A percentile compares a stretch with the other conserved stretches of the same genome.
These are phyloP conservation scores for Sophora flavescens DNA, from an alignment of 306 rosid species.

Conservation along the genomic window DNA sequence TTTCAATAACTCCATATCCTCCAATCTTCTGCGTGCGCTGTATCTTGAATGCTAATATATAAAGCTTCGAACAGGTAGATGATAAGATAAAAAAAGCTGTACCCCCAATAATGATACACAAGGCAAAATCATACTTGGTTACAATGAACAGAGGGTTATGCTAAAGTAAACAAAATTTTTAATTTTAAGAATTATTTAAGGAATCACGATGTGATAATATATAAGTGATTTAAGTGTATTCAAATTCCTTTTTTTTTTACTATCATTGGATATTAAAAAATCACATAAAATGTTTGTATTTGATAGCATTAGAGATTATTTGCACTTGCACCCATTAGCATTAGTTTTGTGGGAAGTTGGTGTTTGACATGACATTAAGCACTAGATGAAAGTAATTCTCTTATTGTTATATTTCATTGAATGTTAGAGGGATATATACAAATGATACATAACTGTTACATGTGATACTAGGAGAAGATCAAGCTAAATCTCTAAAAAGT, in stretches of 20 bases:
- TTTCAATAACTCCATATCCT: conserved; percentile 33
- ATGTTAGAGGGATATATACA: no score
- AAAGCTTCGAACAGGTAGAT: conserved; percentile 6
- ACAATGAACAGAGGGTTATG: background rate
- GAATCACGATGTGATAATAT: background rate
- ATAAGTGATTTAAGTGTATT: background rate
- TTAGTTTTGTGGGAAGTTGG: background rate
- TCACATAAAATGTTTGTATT: background rate
- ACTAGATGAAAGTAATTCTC: no score
- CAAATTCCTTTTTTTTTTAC: no score
- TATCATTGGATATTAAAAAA: background rate
- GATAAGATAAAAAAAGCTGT: conserved; percentile 18
- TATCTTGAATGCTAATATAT: background rate
- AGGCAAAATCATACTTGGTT: background rate
- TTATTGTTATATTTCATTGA: no score
- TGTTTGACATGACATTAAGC: conserved; percentile 19
- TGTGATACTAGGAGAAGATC: no score
- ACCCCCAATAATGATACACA: conserved; percentile 7
- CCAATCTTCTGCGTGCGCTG: conserved; percentile 28
- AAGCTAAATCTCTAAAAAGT: no score
- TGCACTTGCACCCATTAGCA: background rate
- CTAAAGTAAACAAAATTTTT: background rate
- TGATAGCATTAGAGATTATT: conserved; percentile 17
- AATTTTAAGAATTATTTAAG: background rate
- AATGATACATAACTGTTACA: no score